A percentile compares a stretch with the other conserved stretches of the same genome.
phyloP scores from a whole-genome alignment of 441 rosid species.

The Adansonia rubrostipa region DNA sequence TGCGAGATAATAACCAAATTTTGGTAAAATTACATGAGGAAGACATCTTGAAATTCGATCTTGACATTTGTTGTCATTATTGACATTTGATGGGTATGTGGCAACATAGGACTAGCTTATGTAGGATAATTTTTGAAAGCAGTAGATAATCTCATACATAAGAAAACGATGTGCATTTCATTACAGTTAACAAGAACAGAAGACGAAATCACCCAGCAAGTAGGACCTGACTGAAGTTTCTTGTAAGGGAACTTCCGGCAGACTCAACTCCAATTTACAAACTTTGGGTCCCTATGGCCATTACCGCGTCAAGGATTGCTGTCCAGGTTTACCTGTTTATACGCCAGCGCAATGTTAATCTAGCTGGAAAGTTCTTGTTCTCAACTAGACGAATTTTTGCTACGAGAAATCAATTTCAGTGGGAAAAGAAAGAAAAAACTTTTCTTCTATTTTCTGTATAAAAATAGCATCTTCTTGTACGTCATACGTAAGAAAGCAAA shows the following conservation, averaged over 20 bases:
- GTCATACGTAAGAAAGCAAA: background rate
- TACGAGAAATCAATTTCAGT: background rate
- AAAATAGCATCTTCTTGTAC: background rate
- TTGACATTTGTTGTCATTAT: background rate
- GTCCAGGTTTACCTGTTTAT: slow-evolving; percentile 22
- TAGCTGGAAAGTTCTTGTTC: slow-evolving; percentile 27
- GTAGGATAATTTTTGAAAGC: background rate
- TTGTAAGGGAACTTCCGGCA: slow-evolving; percentile 18
- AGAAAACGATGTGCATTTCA: slow-evolving; percentile 10
- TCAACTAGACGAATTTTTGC: background rate
- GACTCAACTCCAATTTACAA: slow-evolving; percentile 15
- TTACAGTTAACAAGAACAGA: background rate
- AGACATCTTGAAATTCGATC: too few relatives aligned
- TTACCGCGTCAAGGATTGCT: slow-evolving; percentile 33
- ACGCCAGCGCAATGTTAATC: slow-evolving; percentile 16
- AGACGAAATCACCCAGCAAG: slow-evolving; percentile 15
- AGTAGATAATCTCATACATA: background rate
- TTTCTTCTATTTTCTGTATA: background rate
- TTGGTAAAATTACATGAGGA: too few relatives aligned
- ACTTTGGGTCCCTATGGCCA: slow-evolving; percentile 19
- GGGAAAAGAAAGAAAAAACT: background rate
- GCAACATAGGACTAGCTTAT: slow-evolving; percentile 1
- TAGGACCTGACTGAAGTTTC: slow-evolving; percentile 21
- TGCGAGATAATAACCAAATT: too few relatives aligned
- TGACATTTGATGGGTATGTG: background rate